Conservation (phyloP, 2,329 filamentous ascomycete species). For the Tolypocladium guangdongense region DNA sequence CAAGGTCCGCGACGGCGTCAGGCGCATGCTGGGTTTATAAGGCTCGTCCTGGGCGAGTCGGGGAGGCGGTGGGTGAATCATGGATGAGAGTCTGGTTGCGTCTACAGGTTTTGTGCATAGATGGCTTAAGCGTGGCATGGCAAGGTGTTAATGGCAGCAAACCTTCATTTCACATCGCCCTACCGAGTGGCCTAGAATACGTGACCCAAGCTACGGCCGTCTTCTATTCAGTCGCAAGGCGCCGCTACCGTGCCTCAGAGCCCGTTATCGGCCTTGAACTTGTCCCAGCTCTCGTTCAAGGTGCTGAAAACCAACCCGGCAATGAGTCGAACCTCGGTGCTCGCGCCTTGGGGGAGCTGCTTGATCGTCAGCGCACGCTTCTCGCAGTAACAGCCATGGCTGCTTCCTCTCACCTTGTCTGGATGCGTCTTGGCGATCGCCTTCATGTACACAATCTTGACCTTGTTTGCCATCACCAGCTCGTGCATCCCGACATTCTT, state of each 20-base stretch:
- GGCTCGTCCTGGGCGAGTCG: not conserved
- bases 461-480: conserved; percentile 82
- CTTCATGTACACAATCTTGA: conserved; percentile 98
- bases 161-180: too few species aligned
- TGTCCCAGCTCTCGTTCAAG: conserved; percentile 63
- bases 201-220: not conserved
- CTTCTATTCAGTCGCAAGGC: not conserved
- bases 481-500: conserved; percentile 95
- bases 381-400: not conserved
- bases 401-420: conserved; percentile 65
- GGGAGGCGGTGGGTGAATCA: not conserved
- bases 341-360: conserved; percentile 53
- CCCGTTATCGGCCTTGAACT: conserved; percentile 59
- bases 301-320: conserved; percentile 56
- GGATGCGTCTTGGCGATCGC: conserved; percentile 97
- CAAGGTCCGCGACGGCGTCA: conserved; percentile 73
- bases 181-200: not conserved
- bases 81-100: not conserved
- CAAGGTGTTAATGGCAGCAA: conserved; percentile 10
- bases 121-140: conserved; percentile 7
- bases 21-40: conserved; percentile 64
- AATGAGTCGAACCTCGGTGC: conserved; percentile 55
- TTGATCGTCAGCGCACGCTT: conserved; percentile 5
- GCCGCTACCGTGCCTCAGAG: conserved; percentile 27
- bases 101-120: not conserved